phyloP scores from a whole-genome alignment of 495 filamentous ascomycete species.

The Penicillium pulvis region DNA sequence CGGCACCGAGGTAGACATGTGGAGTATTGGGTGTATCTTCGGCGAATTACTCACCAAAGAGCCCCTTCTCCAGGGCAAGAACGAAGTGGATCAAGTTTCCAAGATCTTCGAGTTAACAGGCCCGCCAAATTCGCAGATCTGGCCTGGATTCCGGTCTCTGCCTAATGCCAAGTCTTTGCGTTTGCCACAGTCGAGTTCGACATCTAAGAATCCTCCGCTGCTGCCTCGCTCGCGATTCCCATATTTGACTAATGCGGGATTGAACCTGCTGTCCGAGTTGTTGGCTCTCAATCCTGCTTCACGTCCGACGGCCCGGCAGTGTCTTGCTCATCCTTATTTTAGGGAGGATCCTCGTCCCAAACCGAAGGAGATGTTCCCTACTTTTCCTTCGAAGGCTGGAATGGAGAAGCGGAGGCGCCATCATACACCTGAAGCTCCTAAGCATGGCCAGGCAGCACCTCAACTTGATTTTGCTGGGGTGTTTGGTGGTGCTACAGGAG shows the following conservation, averaged over 20 bases:
- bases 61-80: conserved; percentile 86
- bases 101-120: conserved; percentile 90
- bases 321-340: conserved; percentile 83
- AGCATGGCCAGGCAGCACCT: conserved; percentile 69
- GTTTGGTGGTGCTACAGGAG: conserved; percentile 72
- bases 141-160: conserved; percentile 85
- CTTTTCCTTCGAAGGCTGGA: conserved; percentile 91
- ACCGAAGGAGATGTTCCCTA: conserved; percentile 82
- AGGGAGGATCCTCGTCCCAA: conserved; percentile 86
- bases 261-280: conserved; percentile 64
- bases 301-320: conserved; percentile 69
- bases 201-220: conserved; percentile 29
- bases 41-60: conserved; percentile 85
- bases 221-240: conserved; percentile 73
- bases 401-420: conserved; percentile 78
- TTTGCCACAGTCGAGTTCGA: conserved; percentile 55
- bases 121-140: conserved; percentile 80
- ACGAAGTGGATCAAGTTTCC: conserved; percentile 85
- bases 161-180: conserved; percentile 86
- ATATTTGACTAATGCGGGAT: conserved; percentile 75
- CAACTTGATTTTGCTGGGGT: conserved; percentile 71
- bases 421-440: conserved; percentile 85
- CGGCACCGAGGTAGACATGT: conserved; percentile 81
- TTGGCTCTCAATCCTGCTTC: conserved; percentile 73
- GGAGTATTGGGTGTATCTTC: conserved; percentile 96